phyloP scores from a whole-genome alignment of 495 filamentous ascomycete genomes.

The Talaromyces adpressus region DNA sequence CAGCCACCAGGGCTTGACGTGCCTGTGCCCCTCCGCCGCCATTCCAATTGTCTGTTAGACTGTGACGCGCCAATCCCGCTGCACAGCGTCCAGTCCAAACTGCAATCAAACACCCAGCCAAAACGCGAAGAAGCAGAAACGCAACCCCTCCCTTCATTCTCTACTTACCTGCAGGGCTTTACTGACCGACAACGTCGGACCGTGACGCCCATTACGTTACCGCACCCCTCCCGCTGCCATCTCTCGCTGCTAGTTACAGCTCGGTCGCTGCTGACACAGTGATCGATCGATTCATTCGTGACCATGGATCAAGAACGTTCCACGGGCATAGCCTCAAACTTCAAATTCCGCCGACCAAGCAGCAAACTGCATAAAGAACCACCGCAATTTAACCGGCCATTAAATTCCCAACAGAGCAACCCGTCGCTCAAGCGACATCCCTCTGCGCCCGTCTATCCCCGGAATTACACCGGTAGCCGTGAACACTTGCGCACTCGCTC shows the following conservation, averaged over 20 bases:
- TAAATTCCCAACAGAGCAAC: conserved; percentile 39
- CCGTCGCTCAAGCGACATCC: conserved; percentile 59
- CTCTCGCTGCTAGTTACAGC: background rate
- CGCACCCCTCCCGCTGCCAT: background rate
- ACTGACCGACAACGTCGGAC: background rate
- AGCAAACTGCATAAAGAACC: conserved; percentile 45
- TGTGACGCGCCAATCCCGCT: background rate
- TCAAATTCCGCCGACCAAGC: conserved; percentile 41
- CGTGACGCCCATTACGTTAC: background rate
- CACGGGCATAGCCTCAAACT: conserved; percentile 16
- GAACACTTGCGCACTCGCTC: conserved; percentile 43
- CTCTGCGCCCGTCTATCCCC: conserved; percentile 55
- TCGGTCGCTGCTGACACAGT: background rate
- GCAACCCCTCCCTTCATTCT: background rate
- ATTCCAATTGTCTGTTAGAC: background rate
- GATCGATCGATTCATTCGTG: background rate
- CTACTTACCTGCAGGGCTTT: background rate
- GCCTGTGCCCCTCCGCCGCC: conserved; percentile 3
- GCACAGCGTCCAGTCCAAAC: background rate
- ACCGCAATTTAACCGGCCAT: conserved; percentile 32
- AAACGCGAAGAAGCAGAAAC: background rate
- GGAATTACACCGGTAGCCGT: conserved; percentile 35
- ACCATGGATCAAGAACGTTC: conserved; percentile 40
- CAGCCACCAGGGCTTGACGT: background rate
- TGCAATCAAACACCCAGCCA: background rate